These are phyloP conservation scores for Myochromella boudieri DNA, from an alignment of 768 basidiomycete species.

Conservation along the genomic window DNA sequence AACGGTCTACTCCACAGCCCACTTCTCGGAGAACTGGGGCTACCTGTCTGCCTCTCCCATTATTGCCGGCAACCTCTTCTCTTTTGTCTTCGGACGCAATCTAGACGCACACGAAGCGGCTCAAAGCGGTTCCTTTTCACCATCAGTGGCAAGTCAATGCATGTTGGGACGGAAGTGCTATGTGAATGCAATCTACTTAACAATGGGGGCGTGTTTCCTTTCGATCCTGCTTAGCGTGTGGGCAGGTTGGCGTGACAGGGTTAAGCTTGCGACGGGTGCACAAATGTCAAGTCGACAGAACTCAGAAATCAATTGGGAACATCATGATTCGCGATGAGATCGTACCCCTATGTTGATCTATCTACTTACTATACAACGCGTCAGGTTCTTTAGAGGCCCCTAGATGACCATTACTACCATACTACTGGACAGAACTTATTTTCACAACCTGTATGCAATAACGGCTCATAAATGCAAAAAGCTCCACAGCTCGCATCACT, in stretches of 20 bases:
- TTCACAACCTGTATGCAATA: too few relatives aligned
- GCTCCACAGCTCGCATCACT: too few relatives aligned
- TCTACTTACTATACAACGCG: too few relatives aligned
- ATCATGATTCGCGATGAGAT: background rate
- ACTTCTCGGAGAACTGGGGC: slow-evolving; percentile 88
- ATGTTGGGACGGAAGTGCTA: slow-evolving; percentile 61
- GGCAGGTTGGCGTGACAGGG: slow-evolving; percentile 49
- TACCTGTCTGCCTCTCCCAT: slow-evolving; percentile 73
- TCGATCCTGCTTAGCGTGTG: slow-evolving; percentile 48
- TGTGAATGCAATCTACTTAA: slow-evolving; percentile 53
- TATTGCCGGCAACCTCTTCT: slow-evolving; percentile 80
- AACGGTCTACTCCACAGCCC: slow-evolving; percentile 35
- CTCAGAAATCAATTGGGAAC: background rate
- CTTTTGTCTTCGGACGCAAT: slow-evolving; percentile 78
- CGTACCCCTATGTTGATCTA: too few relatives aligned
- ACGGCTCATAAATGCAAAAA: too few relatives aligned
- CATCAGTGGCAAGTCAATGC: slow-evolving; percentile 40
- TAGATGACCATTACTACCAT: too few relatives aligned
- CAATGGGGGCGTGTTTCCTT: slow-evolving; percentile 43
- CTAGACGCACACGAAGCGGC: slow-evolving; percentile 63
- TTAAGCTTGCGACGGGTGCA: slow-evolving; percentile 21
- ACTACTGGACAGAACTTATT: too few relatives aligned
- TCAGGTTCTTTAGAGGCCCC: too few relatives aligned
- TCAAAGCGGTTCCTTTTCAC: background rate
- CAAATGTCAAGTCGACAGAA: background rate